Evolutionary conservation across 768 basidiomycete species (phyloP).

Genomic region (Lactifluus piperatus): DNA sequence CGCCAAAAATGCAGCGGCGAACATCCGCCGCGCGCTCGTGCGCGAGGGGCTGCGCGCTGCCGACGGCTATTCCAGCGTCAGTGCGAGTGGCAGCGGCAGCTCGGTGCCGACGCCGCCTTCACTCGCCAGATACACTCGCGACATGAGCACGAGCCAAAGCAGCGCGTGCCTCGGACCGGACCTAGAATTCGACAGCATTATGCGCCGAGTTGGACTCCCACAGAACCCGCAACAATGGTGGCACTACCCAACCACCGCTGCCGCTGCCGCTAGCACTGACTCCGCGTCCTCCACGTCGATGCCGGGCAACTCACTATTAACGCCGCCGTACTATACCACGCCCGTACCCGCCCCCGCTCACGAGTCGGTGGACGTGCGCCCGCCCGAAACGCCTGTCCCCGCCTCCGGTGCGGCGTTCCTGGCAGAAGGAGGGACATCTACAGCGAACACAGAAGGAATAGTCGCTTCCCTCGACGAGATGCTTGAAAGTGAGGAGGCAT

Average conservation of each 20-base stretch:
- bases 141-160: constrained; percentile 25
- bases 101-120: constrained; percentile 65
- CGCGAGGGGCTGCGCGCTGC: constrained; percentile 29
- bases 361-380: constrained; percentile 18
- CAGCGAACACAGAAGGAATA: background rate
- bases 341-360: constrained; percentile 7
- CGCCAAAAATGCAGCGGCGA: constrained; percentile 56
- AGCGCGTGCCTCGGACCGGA: constrained; percentile 29
- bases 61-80: constrained; percentile 51
- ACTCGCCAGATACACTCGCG: constrained; percentile 52
- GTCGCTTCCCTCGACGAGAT: background rate
- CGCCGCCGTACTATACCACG: constrained; percentile 12
- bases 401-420: constrained; percentile 22
- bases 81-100: constrained; percentile 21
- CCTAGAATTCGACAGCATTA: constrained; percentile 59
- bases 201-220: constrained; percentile 47
- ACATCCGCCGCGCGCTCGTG: constrained; percentile 59
- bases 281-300: background rate
- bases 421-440: background rate
- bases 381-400: constrained; percentile 23
- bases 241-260: background rate
- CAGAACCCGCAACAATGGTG: constrained; percentile 3
- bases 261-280: background rate
- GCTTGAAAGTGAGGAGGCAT: constrained; percentile 26
- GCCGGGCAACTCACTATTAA: background rate